Percentiles rank a stretch among this genome's conserved stretches.
Evolutionary conservation across 805 yeast species (phyloP).

Genomic region (Priceomyces castillae): DNA sequence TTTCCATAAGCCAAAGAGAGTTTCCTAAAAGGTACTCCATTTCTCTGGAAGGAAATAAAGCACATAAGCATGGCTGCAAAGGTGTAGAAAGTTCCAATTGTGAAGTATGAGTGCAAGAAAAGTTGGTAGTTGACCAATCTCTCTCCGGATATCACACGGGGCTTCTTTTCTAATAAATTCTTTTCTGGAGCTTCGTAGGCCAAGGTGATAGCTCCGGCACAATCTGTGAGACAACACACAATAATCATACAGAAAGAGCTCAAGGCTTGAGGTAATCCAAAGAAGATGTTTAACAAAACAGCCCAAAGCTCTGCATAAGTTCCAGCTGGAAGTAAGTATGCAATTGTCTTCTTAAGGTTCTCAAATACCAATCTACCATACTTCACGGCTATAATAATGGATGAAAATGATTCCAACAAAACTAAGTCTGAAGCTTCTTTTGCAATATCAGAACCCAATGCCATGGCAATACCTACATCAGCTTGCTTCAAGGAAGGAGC

Average conservation of each 20-base stretch:
- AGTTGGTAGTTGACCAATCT: constrained; percentile 39
- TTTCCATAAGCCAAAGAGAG: constrained; percentile 37
- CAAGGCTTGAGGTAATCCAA: constrained; percentile 48
- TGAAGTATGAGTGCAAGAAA: constrained; percentile 41
- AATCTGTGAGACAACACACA: constrained; percentile 49
- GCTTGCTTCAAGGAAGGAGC: constrained; percentile 36
- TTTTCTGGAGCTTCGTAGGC: constrained; percentile 45
- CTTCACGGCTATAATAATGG: constrained; percentile 34
- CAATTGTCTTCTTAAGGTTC: constrained; percentile 46
- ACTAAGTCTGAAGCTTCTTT: constrained; percentile 38
- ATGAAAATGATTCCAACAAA: constrained; percentile 24
- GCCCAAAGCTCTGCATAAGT: constrained; percentile 52
- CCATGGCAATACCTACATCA: constrained; percentile 31
- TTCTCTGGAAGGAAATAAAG: constrained; percentile 12
- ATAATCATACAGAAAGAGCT: constrained; percentile 51
- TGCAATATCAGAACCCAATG: constrained; percentile 22
- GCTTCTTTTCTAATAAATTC: constrained; percentile 40
- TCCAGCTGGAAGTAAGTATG: constrained; percentile 53
- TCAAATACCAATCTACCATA: constrained; percentile 50
- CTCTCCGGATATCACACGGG: constrained; percentile 42
- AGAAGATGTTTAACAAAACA: constrained; percentile 43
- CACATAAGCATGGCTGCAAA: constrained; percentile 35
- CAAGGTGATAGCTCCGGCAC: constrained; percentile 41
- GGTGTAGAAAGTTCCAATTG: constrained; percentile 40
- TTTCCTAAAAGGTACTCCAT: constrained; percentile 33